Conservation (phyloP, 352 stramenopile genomes). For the Phytophthora gonapodyides region DNA sequence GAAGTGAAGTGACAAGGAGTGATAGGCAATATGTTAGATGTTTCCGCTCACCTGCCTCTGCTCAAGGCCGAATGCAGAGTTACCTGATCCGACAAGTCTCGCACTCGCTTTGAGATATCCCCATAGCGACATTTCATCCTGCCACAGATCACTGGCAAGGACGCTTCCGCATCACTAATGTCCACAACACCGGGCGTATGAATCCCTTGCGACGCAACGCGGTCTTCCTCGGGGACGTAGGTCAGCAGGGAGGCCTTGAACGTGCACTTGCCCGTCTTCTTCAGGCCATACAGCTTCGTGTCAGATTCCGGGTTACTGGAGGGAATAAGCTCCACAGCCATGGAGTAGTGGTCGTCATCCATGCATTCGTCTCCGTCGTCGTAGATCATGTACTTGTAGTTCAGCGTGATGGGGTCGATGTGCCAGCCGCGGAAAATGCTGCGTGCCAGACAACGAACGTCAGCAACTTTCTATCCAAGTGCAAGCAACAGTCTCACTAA, state of each 20-base stretch:
- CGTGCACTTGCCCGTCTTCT: constrained; percentile 58
- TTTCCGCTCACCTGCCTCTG: not conserved
- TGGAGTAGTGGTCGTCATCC: constrained; percentile 47
- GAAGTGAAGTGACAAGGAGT: constrained; percentile 13
- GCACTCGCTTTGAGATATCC: constrained; percentile 51
- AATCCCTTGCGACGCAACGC: constrained; percentile 50
- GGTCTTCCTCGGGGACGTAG: constrained; percentile 49
- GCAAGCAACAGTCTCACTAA: not conserved
- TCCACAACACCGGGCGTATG: constrained; percentile 73
- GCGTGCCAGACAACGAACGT: constrained; percentile 6
- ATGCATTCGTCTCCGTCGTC: constrained; percentile 75
- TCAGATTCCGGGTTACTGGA: constrained; percentile 43
- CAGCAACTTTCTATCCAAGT: constrained; percentile 3
- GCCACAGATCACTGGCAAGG: constrained; percentile 65
- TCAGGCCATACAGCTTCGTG: constrained; percentile 56
- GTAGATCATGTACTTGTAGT: constrained; percentile 83
- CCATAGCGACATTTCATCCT: constrained; percentile 77
- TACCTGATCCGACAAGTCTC: constrained; percentile 60
- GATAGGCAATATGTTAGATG: constrained; percentile 3
- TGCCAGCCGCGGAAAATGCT: constrained; percentile 83
- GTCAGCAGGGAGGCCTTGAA: constrained; percentile 58
- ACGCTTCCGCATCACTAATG: constrained; percentile 56
- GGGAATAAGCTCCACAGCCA: constrained; percentile 59
- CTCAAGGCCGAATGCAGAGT: not conserved
- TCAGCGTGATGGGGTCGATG: constrained; percentile 74